A percentile compares a stretch with the other conserved stretches of the same genome.
Conservation (phyloP, 2,329 filamentous ascomycete genomes). For the Alternaria solani region DNA sequence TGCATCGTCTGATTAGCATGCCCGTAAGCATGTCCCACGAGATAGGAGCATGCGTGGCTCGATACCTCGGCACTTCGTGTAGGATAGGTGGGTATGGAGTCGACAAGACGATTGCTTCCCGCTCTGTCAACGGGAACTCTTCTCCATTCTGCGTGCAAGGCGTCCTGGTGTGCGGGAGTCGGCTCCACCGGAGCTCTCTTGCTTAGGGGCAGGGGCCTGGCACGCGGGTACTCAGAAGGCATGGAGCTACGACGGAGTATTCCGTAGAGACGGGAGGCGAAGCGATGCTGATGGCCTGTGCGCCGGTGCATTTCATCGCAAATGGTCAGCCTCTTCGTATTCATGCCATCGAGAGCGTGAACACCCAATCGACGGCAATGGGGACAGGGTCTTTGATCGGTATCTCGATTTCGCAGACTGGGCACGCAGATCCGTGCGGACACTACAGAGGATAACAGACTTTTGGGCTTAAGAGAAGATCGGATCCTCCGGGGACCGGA, state of each 20-base stretch:
- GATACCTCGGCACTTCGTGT: background rate
- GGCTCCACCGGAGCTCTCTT: background rate
- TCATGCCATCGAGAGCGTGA: background rate
- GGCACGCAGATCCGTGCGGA: background rate
- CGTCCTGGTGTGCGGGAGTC: background rate
- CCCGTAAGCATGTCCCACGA: background rate
- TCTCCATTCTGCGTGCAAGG: background rate
- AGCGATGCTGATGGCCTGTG: background rate
- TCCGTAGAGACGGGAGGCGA: background rate
- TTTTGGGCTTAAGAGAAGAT: background rate
- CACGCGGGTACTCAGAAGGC: background rate
- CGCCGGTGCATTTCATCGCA: background rate
- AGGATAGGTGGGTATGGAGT: background rate
- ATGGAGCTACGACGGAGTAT: background rate
- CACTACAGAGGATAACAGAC: background rate
- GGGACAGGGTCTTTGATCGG: background rate
- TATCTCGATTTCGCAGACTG: background rate
- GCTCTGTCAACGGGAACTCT: background rate
- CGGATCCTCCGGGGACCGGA: background rate
- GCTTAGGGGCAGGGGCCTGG: background rate
- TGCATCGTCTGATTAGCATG: background rate
- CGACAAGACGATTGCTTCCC: background rate
- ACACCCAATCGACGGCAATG: background rate
- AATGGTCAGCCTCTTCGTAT: background rate
- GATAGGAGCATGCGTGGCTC: background rate